These are phyloP conservation scores for Delonix regia DNA, from an alignment of 306 rosid genomes.

Conservation along the genomic window DNA sequence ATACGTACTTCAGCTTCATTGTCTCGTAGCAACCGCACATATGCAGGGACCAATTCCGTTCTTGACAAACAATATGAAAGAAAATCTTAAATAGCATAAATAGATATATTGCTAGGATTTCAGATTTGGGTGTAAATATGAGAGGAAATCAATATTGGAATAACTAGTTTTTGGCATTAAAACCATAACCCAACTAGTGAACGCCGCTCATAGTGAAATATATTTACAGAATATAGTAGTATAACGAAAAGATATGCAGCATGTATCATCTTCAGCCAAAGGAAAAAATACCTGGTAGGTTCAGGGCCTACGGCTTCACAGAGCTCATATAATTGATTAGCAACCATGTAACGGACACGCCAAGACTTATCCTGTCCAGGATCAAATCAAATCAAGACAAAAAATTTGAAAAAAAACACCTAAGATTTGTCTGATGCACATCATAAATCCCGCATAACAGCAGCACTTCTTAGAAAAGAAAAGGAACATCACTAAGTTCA, in stretches of 20 bases:
- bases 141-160: conserved; percentile 24
- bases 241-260: conserved; percentile 29
- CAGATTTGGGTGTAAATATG: conserved; percentile 10
- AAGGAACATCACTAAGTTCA: conserved; percentile 15
- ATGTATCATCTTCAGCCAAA: neutral
- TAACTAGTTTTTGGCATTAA: conserved; percentile 8
- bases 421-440: neutral
- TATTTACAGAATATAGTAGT: conserved; percentile 6
- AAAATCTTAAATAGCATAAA: conserved; percentile 21
- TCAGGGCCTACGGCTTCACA: conserved; percentile 99
- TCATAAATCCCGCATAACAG: neutral
- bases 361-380: conserved; percentile 85
- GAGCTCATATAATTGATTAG: conserved; percentile 91
- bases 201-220: conserved; percentile 10
- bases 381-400: conserved; percentile 34
- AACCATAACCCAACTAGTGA: conserved; percentile 27
- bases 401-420: neutral
- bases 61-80: conserved; percentile 43
- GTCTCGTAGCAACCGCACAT: conserved; percentile 95
- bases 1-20: conserved; percentile 99
- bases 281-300: conserved; percentile 79
- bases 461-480: conserved; percentile 5
- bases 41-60: conserved; percentile 92
- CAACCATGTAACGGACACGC: conserved; percentile 99
- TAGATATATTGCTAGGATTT: conserved; percentile 1